phyloP scores from a whole-genome alignment of 371 early-diverging fungal genomes.

The Entomophthora muscae region DNA sequence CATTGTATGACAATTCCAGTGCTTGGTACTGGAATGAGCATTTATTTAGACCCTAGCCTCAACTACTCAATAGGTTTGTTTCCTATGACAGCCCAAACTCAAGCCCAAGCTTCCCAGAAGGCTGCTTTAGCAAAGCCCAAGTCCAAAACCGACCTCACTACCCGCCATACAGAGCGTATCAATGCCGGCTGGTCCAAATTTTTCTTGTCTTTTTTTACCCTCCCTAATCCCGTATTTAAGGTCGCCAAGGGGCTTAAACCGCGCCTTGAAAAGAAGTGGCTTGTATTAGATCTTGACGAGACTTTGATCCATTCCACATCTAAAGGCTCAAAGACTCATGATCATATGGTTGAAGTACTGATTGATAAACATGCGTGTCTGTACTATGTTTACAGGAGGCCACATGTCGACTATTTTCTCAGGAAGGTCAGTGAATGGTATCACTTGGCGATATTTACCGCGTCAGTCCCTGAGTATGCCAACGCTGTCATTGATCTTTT shows the following conservation, averaged over 20 bases:
- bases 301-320: conserved; percentile 88
- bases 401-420: conserved; percentile 87
- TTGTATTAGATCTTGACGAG: conserved; percentile 93
- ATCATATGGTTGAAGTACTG: conserved; percentile 77
- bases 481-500: conserved; percentile 87
- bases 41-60: too few relatives aligned
- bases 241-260: conserved; percentile 6
- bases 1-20: too few relatives aligned
- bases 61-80: not conserved
- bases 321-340: conserved; percentile 27
- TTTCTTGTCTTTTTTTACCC: not conserved
- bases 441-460: conserved; percentile 95
- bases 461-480: conserved; percentile 93
- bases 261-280: conserved; percentile 37
- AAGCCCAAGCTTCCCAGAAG: not conserved
- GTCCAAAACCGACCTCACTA: not conserved
- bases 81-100: not conserved
- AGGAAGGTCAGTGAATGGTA: conserved; percentile 91
- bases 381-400: conserved; percentile 91
- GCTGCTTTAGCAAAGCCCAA: not conserved
- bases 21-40: too few relatives aligned
- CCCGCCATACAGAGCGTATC: not conserved
- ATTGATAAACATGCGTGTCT: conserved; percentile 74
- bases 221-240: conserved; percentile 4
- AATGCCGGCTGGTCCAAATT: not conserved